Conservation (phyloP, 176 grass and related monocot genomes). For the Eleusine coracana region DNA sequence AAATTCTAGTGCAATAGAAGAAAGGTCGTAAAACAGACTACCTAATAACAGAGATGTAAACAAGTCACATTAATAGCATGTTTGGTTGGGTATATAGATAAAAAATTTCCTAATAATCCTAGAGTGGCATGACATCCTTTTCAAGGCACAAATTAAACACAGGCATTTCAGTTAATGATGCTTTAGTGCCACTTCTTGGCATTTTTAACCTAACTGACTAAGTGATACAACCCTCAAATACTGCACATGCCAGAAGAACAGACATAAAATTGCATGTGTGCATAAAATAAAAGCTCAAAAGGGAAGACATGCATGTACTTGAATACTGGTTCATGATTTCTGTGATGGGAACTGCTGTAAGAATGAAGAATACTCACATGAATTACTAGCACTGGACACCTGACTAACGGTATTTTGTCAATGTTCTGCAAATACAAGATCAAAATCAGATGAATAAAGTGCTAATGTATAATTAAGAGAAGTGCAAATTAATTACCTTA, state of each 20-base stretch:
- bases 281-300: slow-evolving; percentile 1
- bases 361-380: slow-evolving; percentile 74
- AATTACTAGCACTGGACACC: slow-evolving; percentile 92
- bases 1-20: neutral
- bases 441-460: slow-evolving; percentile 34
- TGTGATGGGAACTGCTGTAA: neutral
- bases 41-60: neutral
- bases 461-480: slow-evolving; percentile 7
- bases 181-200: neutral
- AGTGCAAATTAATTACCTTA: slow-evolving; percentile 65
- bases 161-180: neutral
- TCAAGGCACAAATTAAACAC: slow-evolving; percentile 5
- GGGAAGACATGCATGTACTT: neutral
- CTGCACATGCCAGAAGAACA: neutral
- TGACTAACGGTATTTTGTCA: slow-evolving; percentile 90
- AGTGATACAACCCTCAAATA: neutral
- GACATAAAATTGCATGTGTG: neutral
- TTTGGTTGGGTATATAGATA: neutral
- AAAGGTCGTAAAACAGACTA: neutral
- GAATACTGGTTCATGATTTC: neutral
- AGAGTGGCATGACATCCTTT: neutral
- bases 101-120: neutral
- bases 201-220: slow-evolving; percentile 12
- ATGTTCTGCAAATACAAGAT: slow-evolving; percentile 79
- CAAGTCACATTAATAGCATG: neutral